Conservation (phyloP, 169 alveolate species). For the Pseudocohnilembus persalinus region DNA sequence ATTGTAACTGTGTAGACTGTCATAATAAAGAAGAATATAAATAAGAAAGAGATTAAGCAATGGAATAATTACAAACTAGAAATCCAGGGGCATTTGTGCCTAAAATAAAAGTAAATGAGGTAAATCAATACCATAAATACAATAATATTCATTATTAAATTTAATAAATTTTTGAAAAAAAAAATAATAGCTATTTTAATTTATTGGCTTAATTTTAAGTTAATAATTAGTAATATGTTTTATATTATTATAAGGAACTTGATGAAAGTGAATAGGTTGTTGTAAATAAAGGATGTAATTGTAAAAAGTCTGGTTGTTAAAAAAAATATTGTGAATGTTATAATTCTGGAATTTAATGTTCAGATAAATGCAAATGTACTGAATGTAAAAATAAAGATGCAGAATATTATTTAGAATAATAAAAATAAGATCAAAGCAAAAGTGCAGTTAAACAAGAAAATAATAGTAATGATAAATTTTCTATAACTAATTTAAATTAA, state of each 20-base stretch:
- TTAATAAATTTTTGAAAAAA: not conserved
- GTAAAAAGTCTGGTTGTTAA: constrained; percentile 66
- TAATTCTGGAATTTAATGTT: constrained; percentile 58
- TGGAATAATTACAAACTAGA: constrained; percentile 56
- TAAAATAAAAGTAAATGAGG: constrained; percentile 34
- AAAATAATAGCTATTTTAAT: not conserved
- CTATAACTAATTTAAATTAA: too few relatives aligned
- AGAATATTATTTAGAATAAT: not conserved
- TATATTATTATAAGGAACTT: not conserved
- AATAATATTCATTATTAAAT: not conserved
- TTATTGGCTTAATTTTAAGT: not conserved
- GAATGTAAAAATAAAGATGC: constrained; percentile 53
- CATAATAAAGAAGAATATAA: constrained; percentile 65
- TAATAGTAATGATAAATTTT: too few relatives aligned
- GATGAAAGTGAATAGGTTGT: constrained; percentile 4
- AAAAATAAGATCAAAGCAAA: constrained; percentile 4
- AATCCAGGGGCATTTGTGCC: constrained; percentile 77
- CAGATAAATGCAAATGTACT: constrained; percentile 65
- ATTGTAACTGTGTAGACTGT: constrained; percentile 76
- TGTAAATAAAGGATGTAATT: constrained; percentile 67
- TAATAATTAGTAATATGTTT: not conserved
- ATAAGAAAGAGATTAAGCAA: constrained; percentile 51
- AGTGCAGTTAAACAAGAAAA: too few relatives aligned
- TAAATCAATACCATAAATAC: not conserved
- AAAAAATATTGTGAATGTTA: constrained; percentile 77